Percentiles rank a stretch among this genome's conserved stretches.
Evolutionary conservation across 2,329 filamentous ascomycete species (phyloP).

Genomic region (Fusarium sp.): DNA sequence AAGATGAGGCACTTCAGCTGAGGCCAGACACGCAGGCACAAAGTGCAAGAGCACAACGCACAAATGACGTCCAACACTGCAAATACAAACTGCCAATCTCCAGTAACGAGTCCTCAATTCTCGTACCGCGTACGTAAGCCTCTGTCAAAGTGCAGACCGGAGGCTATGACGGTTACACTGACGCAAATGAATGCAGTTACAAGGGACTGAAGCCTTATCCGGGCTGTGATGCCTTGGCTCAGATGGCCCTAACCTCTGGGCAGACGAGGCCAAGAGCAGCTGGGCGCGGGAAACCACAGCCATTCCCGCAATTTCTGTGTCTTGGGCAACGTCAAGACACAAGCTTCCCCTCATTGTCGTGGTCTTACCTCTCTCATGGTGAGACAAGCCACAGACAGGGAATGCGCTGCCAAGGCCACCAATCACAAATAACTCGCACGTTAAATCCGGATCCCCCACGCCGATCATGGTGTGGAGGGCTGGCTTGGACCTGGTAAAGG

Average conservation of each 20-base stretch:
- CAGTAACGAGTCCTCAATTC: not conserved
- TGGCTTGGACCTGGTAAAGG: not conserved
- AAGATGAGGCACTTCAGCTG: not conserved
- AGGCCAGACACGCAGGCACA: not conserved
- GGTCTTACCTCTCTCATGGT: not conserved
- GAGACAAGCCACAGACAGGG: slow-evolving; percentile 2
- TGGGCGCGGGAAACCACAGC: not conserved
- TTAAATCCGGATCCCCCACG: not conserved
- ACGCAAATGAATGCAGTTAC: not conserved
- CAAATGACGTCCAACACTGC: slow-evolving; percentile 1
- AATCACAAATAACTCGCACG: not conserved
- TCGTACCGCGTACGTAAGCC: slow-evolving; percentile 1
- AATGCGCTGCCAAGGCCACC: not conserved
- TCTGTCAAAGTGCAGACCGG: not conserved
- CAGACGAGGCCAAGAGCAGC: slow-evolving; percentile 5
- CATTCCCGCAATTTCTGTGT: not conserved
- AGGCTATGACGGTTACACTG: not conserved
- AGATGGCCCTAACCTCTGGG: not conserved
- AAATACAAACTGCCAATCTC: not conserved
- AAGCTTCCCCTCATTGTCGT: no score
- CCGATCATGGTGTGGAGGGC: not conserved
- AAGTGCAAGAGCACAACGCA: not conserved
- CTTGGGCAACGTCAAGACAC: not conserved
- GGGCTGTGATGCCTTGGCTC: not conserved
- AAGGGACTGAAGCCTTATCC: not conserved